Evolutionary conservation across 116 monocot species (phyloP), one percentile per base, ranked within the genome.

Genomic region (Cymodocea nodosa): DNA sequence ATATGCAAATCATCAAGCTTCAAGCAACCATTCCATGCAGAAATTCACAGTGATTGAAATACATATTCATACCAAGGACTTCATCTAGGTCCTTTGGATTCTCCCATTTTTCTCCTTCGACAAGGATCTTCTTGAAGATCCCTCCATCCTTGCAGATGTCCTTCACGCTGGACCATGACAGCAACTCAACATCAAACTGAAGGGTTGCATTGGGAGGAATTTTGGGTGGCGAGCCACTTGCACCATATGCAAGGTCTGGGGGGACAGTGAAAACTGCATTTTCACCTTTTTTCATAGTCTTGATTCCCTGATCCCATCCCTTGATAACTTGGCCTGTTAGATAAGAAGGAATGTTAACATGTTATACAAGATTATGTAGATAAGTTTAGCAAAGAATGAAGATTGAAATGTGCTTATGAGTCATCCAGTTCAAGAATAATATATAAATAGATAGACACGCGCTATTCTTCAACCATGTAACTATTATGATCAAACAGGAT

Each of bases 141-240:
- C 97, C 97, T 14, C 97, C 92, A 82, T 98, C 97, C 64, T 98
- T 98, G 62, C 92, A 91, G 17, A 88, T 88, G 49, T 98, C 97
- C 73, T 82, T 98, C 13, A 98, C 86, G 19, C 92, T 98, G 0
- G 88, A 72, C 97, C 97, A 98, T 8, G 97, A 98, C 9, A 98
- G 82, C 52, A 91, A 70, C 80, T 98, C 97, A 36, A 91, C 97
- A 62, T 98, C 92, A 61, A 98, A 98, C 65, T 84, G 83, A 3
- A 97, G 81, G 0, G 97, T 91, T 18, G 91, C 87, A 75, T 88
- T 88, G 48, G 97, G 82, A 11, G 88, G 88, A 69, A 97, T 91
- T 19, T 77, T 83, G n/a, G 97, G 87, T 22, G 90, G 85, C 44
- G 97, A 88, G 30, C 91, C 91, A 15, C 85, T 76, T 34, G 78